Evolutionary conservation across 2,329 filamentous ascomycete genomes (phyloP), one percentile per base, ranked within the genome.

Genomic region (Botryotinia globosa): DNA sequence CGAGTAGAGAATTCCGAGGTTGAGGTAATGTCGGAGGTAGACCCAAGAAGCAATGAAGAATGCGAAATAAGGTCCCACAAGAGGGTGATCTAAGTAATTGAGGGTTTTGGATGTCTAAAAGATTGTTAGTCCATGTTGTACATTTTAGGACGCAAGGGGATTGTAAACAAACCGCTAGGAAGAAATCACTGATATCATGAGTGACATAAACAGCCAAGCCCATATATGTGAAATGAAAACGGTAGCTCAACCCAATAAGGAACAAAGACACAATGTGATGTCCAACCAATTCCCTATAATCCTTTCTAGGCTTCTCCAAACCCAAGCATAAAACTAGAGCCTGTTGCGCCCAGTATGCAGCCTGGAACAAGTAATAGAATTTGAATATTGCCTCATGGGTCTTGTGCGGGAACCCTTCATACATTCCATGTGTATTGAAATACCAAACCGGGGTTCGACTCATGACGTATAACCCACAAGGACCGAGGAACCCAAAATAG

Each of bases 161-260:
- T 32, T 54, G 14, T 22, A 56, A 42, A 83, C 91, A 83, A 88
- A 94, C 92, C 51, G 94, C 94, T 64, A 98, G 87, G 88, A 98
- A 97, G 83, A 97, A 97, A 82, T 98, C 94, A 74, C 91, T 94
- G 74, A 98, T 92, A 81, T 98, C 94, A 82, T 97, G 94, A 18
- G 94, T 97, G 74, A 95, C 94, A 83, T 97, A 98, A 51, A 98
- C 94, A 34, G 94, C 93, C 73, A 98, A 84, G 32, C 95, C 94
- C 81, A 98, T 96, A 83, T 97, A 95, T 44, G 94, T 97, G 82
- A 98, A 98, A 83, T 98, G 94, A 85, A 97, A 98, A 74, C 94
- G 90, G 84, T 98, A 98, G 84, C 92, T 96, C 80, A 95, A 85
- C 72, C 84, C 91, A 77, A 98, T 97, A 78, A 98, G 87, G 32